These are phyloP conservation scores for Penicillium pulvis DNA, from an alignment of 495 filamentous ascomycete species.

Conservation along the genomic window DNA sequence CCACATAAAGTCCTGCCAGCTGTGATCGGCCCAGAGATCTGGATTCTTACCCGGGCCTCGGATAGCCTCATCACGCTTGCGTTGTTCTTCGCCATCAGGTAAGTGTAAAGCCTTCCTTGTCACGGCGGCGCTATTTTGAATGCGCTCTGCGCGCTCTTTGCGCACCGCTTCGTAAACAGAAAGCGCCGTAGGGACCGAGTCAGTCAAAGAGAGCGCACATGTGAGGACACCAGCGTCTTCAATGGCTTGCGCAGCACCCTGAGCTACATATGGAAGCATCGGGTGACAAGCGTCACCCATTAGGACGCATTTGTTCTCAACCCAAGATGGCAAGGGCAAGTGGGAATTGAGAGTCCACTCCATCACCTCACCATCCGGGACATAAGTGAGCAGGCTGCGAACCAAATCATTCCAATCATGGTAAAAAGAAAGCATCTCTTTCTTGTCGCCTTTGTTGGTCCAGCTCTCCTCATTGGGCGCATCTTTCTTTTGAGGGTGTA, in stretches of 20 bases:
- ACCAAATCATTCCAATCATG: slow-evolving; percentile 44
- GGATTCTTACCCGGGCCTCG: no score
- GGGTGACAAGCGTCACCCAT: slow-evolving; percentile 55
- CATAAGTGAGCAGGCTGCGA: slow-evolving; percentile 21
- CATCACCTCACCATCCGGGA: slow-evolving; percentile 43
- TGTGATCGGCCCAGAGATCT: no score
- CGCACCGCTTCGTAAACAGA: not conserved
- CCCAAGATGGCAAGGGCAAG: slow-evolving; percentile 35
- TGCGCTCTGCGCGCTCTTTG: not conserved
- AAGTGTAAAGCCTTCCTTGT: no score
- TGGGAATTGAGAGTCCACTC: slow-evolving; percentile 51
- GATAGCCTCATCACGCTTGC: no score
- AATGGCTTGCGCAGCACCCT: slow-evolving; percentile 49
- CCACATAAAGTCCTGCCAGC: no score
- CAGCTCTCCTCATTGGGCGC: slow-evolving; percentile 45
- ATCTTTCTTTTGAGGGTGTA: slow-evolving; percentile 45
- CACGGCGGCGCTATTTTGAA: not conserved
- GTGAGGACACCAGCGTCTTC: slow-evolving; percentile 49
- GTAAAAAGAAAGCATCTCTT: slow-evolving; percentile 54
- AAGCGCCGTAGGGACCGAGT: not conserved
- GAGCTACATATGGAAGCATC: slow-evolving; percentile 46
- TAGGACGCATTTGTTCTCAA: slow-evolving; percentile 41
- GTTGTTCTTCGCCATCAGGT: no score
- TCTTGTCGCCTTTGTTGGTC: slow-evolving; percentile 42
- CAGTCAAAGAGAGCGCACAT: slow-evolving; percentile 13